A percentile compares a stretch with the other conserved stretches of the same genome.
Conservation (phyloP, 345 rosid genomes). For the Zanthoxylum bungeanum region DNA sequence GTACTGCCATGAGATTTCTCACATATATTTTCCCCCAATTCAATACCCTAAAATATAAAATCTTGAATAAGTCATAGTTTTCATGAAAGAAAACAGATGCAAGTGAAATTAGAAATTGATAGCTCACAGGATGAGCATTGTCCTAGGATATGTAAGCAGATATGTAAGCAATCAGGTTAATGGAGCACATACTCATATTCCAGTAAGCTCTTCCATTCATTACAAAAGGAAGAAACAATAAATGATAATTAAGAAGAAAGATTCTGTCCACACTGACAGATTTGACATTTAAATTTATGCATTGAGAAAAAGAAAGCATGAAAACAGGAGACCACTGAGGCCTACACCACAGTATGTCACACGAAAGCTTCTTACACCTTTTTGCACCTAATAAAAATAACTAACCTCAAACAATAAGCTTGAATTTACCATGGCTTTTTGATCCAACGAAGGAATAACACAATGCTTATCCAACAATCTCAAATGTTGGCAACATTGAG, state of each 20-base stretch:
- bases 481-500: conserved; percentile 42
- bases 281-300: neutral
- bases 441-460: conserved; percentile 25
- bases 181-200: neutral
- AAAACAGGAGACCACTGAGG: neutral
- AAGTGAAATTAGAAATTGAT: neutral
- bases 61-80: neutral
- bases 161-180: neutral
- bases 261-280: neutral
- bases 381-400: conserved; percentile 9
- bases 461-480: conserved; percentile 71
- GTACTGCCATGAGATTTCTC: conserved; percentile 16
- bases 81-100: neutral
- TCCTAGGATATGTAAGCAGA: neutral
- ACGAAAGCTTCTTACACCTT: neutral
- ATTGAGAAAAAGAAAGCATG: neutral
- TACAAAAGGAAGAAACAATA: neutral
- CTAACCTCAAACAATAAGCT: conserved; percentile 32
- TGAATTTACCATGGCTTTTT: conserved; percentile 13
- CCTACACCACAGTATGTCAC: neutral
- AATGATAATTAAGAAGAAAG: neutral
- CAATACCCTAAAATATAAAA: conserved; percentile 34
- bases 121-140: neutral
- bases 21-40: conserved; percentile 8
- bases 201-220: neutral